Base-by-base conservation (phyloP, 441 rosid genomes). In the Metrosideros polymorpha region DNA sequence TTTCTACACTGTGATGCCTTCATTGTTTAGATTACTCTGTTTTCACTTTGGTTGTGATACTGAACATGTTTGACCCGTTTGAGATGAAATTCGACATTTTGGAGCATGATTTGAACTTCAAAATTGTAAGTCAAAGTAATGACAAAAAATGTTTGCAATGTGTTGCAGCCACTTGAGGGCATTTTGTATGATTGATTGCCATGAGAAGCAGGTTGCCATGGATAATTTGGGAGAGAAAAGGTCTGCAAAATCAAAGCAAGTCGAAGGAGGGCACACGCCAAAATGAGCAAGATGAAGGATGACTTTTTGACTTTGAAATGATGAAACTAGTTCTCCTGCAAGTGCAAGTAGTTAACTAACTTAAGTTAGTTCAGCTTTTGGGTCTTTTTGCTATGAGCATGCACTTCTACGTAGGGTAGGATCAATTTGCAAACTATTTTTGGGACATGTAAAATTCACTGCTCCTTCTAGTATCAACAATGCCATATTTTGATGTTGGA, bases 111-210 rank as follows among this genome's bases (percentile, higher is more conserved):
- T 18, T 53, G 19, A 15, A 29, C 35, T 32, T 51, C 24, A 50
- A 45, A 82, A 14, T 82, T 50, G n/a, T 83, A 22, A 19, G 53
- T 51, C 53, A 4, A 51, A 15, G 53, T 15, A 51, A 52, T 50
- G 32, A 32, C 8, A 24, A 49, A 32, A 50, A 4, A 53, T 52
- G 29, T 56, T 84, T 49, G 29, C 10, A 5, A 30, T 19, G 39
- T 47, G 25, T 63, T 87, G 87, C 83, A 90, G 91, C 13, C 56
- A 86, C 82, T 79, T 87, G 30, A 50, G 54, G 84, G 84, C 90
- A 35, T 92, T 89, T 53, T 89, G 92, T 63, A 49, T 85, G 12
- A 87, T 52, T 19, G 88, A 89, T 12, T 91, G 89, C 54, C 87
- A 87, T 18, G 43, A 29, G 30, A 84, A 75, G 12, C 89, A 45